Percentiles rank a stretch among this genome's conserved stretches.
Conservation (phyloP, 1,284 basidiomycete species). For the Tilletia caries region DNA sequence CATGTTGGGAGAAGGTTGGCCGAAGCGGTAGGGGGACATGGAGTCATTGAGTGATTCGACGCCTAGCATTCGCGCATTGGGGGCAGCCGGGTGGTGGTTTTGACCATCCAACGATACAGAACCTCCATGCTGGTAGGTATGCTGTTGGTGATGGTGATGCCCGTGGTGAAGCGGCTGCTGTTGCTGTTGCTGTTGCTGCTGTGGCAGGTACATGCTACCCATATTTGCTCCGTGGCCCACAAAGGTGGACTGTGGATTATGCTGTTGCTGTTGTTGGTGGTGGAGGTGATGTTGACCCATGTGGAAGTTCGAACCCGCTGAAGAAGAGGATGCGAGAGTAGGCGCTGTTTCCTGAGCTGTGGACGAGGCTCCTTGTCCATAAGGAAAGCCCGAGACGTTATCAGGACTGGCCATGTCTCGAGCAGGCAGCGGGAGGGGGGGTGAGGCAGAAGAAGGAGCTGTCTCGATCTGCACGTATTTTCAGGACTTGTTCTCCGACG, state of each 20-base stretch:
- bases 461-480: too few species aligned
- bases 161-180: too few species aligned
- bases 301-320: neutral
- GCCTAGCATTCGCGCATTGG: neutral
- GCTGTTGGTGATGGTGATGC: neutral
- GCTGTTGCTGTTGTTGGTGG: neutral
- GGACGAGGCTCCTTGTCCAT: too few species aligned
- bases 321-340: too few species aligned
- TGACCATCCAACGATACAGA: neutral
- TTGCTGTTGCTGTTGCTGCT: too few species aligned
- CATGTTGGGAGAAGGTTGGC: neutral
- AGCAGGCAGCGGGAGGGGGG: too few species aligned
- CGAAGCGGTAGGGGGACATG: constrained; percentile 2
- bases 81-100: neutral
- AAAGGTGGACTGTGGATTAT: neutral
- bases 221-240: neutral
- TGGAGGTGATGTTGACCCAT: neutral
- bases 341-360: too few species aligned
- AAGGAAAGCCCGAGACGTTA: too few species aligned
- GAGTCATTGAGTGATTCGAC: neutral
- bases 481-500: too few species aligned
- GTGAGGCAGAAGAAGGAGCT: too few species aligned
- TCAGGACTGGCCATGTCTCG: too few species aligned
- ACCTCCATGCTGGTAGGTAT: neutral
- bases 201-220: neutral